A percentile compares a stretch with the other conserved stretches of the same genome.
Evolutionary conservation across 2,329 filamentous ascomycete genomes (phyloP).

Genomic region (Venturia pyrina): DNA sequence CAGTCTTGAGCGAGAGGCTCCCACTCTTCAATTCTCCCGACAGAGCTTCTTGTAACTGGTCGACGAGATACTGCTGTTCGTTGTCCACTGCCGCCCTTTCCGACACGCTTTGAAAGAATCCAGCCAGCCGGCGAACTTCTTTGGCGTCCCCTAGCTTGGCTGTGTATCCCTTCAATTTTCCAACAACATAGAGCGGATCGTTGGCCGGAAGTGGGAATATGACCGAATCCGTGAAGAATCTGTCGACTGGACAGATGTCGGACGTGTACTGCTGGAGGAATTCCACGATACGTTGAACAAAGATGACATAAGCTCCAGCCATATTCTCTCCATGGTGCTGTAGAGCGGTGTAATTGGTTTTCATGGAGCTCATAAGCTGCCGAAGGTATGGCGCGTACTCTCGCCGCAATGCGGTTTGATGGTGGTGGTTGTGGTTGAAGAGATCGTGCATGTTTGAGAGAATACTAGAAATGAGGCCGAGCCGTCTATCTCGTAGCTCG

Average conservation of each 20-base stretch:
- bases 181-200: slow-evolving; percentile 54
- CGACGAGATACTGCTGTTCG: slow-evolving; percentile 46
- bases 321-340: slow-evolving; percentile 24
- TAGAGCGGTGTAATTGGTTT: slow-evolving; percentile 48
- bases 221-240: slow-evolving; percentile 50
- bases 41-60: slow-evolving; percentile 44
- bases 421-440: slow-evolving; percentile 20
- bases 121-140: slow-evolving; percentile 43
- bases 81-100: slow-evolving; percentile 48
- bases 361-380: slow-evolving; percentile 51
- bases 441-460: slow-evolving; percentile 47
- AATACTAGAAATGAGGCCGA: slow-evolving; percentile 45
- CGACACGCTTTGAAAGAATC: slow-evolving; percentile 50
- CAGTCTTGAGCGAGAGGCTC: slow-evolving; percentile 37
- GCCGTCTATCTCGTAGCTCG: slow-evolving; percentile 44
- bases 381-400: slow-evolving; percentile 43
- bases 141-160: slow-evolving; percentile 40
- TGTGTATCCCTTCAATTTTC: slow-evolving; percentile 48
- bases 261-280: slow-evolving; percentile 51
- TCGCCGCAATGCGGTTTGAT: slow-evolving; percentile 28
- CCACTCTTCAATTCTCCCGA: slow-evolving; percentile 33
- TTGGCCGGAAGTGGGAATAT: slow-evolving; percentile 49
- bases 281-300: slow-evolving; percentile 50
- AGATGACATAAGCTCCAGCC: slow-evolving; percentile 48
- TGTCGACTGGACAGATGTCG: slow-evolving; percentile 46